Percentiles rank a stretch among this genome's conserved stretches.
Conservation (phyloP, 1,284 basidiomycete genomes). For the Leccinum subfulvum region DNA sequence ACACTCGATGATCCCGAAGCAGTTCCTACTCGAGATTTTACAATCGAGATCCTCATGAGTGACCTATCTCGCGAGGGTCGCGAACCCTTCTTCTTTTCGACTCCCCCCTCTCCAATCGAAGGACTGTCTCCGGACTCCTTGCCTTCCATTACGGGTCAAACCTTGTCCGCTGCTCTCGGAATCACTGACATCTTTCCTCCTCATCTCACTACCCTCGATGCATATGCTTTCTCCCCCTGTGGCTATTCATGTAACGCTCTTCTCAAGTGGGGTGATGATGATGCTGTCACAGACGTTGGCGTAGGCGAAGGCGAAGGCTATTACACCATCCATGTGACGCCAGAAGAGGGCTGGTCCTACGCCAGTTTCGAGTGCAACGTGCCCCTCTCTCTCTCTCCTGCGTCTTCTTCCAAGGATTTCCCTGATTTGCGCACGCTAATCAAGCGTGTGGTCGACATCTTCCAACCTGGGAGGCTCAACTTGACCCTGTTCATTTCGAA, state of each 20-base stretch:
- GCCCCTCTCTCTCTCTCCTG: slow-evolving; percentile 55
- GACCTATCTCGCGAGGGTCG: slow-evolving; percentile 79
- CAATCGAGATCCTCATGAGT: slow-evolving; percentile 98
- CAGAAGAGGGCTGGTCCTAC: slow-evolving; percentile 96
- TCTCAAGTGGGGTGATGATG: slow-evolving; percentile 58
- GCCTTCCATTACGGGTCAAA: slow-evolving; percentile 65
- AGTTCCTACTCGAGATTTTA: slow-evolving; percentile 67
- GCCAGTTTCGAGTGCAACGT: slow-evolving; percentile 99
- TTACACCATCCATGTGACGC: slow-evolving; percentile 98
- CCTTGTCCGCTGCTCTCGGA: slow-evolving; percentile 74
- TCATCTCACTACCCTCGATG: slow-evolving; percentile 81
- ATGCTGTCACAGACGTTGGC: slow-evolving; percentile 17
- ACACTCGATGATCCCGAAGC: slow-evolving; percentile 25
- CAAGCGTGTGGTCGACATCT: slow-evolving; percentile 87
- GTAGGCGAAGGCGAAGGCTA: slow-evolving; percentile 80
- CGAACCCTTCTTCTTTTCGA: slow-evolving; percentile 74
- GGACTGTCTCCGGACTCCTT: slow-evolving; percentile 34
- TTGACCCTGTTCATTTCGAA: slow-evolving; percentile 92
- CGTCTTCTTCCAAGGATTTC: slow-evolving; percentile 42
- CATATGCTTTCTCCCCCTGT: slow-evolving; percentile 93
- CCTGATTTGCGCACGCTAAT: slow-evolving; percentile 82
- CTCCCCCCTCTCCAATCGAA: slow-evolving; percentile 32
- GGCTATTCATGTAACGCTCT: slow-evolving; percentile 97
- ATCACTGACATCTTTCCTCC: slow-evolving; percentile 83
- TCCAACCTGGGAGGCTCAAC: slow-evolving; percentile 85